phyloP scores from a whole-genome alignment of 768 basidiomycete species.

The Psilocybe azurescens region DNA sequence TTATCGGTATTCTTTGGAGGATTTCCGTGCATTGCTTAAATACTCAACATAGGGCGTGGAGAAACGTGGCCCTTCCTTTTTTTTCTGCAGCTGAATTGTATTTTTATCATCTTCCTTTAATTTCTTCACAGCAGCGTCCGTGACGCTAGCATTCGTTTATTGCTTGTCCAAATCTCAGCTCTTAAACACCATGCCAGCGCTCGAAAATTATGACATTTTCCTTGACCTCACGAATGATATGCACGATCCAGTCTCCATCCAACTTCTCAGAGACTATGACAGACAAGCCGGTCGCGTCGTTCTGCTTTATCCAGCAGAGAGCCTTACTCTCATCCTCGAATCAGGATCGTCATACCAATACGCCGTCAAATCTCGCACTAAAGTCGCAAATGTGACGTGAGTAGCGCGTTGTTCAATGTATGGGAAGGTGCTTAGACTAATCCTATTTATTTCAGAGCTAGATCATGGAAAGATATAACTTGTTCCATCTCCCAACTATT shows the following conservation, averaged over 20 bases:
- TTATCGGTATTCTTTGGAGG: background rate
- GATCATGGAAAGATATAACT: conserved; percentile 67
- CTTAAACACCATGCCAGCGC: conserved; percentile 56
- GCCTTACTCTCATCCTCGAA: conserved; percentile 69
- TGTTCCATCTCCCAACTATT: conserved; percentile 69
- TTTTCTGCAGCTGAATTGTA: conserved; percentile 9
- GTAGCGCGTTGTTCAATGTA: conserved; percentile 25
- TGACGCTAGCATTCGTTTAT: conserved; percentile 28
- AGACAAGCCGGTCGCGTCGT: conserved; percentile 57
- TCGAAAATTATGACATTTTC: conserved; percentile 66
- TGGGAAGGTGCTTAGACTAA: too few species aligned
- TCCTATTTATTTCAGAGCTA: conserved; percentile 46
- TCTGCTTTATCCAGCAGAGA: conserved; percentile 65
- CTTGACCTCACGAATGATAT: conserved; percentile 77
- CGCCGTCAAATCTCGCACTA: conserved; percentile 66
- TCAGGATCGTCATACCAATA: conserved; percentile 74
- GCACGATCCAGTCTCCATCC: conserved; percentile 64
- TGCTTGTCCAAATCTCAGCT: conserved; percentile 10
- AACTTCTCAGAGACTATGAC: conserved; percentile 69
- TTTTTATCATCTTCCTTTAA: conserved; percentile 20
- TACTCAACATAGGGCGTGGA: conserved; percentile 2
- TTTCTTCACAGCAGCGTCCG: conserved; percentile 36
- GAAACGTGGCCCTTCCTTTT: conserved; percentile 9
- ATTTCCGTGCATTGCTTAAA: conserved; percentile 13
- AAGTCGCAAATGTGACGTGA: conserved; percentile 74